Base-by-base conservation (phyloP, 495 filamentous ascomycete genomes). In the Trypethelium eluteriae region DNA sequence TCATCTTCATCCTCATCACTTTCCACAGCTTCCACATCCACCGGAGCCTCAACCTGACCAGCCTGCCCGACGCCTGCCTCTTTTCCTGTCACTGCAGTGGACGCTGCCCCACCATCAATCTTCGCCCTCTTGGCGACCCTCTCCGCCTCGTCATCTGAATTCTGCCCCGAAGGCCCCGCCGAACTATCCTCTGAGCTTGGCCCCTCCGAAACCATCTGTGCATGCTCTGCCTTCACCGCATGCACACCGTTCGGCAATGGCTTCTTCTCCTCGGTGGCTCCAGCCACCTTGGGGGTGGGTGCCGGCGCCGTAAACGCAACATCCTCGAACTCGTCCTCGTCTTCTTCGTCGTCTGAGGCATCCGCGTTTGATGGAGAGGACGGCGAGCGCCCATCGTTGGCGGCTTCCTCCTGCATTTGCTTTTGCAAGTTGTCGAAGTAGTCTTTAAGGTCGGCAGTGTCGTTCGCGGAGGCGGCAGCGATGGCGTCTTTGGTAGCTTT, bases 1-100 rank as follows among this genome's bases (percentile, higher is more conserved):
- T 76, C 77, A 39, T 79, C 79, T 9, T 83, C 81, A 0, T 79
- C 78, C 14, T 82, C 80, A 16, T 81, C 79, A 4, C 81, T 81
- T 35, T 83, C 81, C 9, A 80, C 80, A 18, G 80, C 79, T 0
- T 81, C 80, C 32, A 83, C 80, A 2, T 81, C 78, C 0, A 80
- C 81, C 50, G 81, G 74, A 25, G 16, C 80, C 80, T 53, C 80
- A 77, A 65, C 75, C 75, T 49, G 78, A 78, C 62, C 74, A 70
- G 9, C 70, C 72, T 4, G 75, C 77, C 67, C 12, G 25, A 25
- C 25, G 25, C 25, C 25, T 25, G 25, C 25, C 25, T 25, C 25
- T 25, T 25, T 39, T 32, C 41, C 39, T 35, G 67, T 32, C 25
- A 32, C 68, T 35, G 14, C 32, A 59, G 5, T 18, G 10, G 53